These are phyloP conservation scores for Pseudogymnoascus sp. DNA, from an alignment of 2,329 filamentous ascomycete species.

Conservation along the genomic window DNA sequence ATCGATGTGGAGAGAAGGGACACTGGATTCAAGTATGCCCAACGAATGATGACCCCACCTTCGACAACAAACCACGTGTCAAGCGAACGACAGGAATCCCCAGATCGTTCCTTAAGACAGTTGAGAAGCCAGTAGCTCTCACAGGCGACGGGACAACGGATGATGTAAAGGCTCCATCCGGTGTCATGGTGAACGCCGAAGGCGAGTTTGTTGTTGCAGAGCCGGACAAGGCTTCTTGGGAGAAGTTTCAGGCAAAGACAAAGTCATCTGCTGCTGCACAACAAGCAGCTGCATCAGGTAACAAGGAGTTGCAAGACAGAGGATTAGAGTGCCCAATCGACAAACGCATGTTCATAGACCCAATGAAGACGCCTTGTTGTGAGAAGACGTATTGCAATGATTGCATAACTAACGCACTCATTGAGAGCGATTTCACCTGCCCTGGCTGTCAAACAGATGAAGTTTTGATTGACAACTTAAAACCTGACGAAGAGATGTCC, in stretches of 20 bases:
- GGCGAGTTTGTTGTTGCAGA: slow-evolving; percentile 96
- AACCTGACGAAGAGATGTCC: slow-evolving; percentile 69
- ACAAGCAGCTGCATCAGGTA: slow-evolving; percentile 66
- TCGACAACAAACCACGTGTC: slow-evolving; percentile 84
- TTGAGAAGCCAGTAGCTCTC: slow-evolving; percentile 78
- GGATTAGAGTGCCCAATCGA: slow-evolving; percentile 92
- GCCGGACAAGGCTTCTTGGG: slow-evolving; percentile 92
- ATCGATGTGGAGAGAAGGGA: slow-evolving; percentile 93
- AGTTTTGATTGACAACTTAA: slow-evolving; percentile 86
- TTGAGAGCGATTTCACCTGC: slow-evolving; percentile 96
- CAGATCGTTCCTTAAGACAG: slow-evolving; percentile 86
- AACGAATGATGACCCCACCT: slow-evolving; percentile 96
- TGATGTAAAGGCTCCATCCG: slow-evolving; percentile 70
- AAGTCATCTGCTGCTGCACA: slow-evolving; percentile 78
- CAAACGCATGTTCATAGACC: slow-evolving; percentile 96
- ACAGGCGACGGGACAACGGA: slow-evolving; percentile 69
- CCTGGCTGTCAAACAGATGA: slow-evolving; percentile 85
- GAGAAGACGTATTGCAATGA: slow-evolving; percentile 98
- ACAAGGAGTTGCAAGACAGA: slow-evolving; percentile 79
- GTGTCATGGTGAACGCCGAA: slow-evolving; percentile 95
- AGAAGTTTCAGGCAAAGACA: slow-evolving; percentile 90
- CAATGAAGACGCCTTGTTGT: slow-evolving; percentile 98
- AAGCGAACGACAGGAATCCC: slow-evolving; percentile 97
- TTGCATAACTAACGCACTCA: slow-evolving; percentile 97
- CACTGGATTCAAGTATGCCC: slow-evolving; percentile 98